Evolutionary conservation across 108 stramenopile genomes (phyloP).

Genomic region (Parietichytrium sp.): DNA sequence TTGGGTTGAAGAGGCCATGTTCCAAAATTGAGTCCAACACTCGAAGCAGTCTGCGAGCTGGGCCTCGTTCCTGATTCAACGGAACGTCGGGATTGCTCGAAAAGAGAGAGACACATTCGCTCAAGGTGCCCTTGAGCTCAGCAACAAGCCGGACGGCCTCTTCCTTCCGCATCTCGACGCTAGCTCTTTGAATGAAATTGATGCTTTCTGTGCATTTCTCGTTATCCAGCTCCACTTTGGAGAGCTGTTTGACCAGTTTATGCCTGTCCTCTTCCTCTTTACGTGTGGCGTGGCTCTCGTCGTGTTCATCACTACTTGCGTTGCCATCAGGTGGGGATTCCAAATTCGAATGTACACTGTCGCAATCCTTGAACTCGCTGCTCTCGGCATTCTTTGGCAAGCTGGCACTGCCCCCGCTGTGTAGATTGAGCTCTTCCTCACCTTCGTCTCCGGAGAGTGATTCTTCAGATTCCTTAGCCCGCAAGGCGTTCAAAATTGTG

Average conservation of each 20-base stretch:
- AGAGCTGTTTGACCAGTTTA: neutral
- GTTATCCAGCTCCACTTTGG: neutral
- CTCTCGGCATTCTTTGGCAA: too few relatives aligned
- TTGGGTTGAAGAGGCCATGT: neutral
- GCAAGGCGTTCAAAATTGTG: neutral
- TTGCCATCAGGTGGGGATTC: too few relatives aligned
- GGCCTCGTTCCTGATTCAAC: neutral
- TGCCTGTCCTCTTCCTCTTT: neutral
- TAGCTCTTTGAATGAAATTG: conserved; percentile 9
- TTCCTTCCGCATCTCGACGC: neutral
- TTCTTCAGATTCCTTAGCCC: neutral
- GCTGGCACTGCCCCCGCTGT: too few relatives aligned
- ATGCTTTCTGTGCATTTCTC: neutral
- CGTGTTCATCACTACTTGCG: neutral
- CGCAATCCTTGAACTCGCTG: too few relatives aligned
- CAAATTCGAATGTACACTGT: too few relatives aligned
- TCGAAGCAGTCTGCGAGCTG: neutral
- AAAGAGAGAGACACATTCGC: conserved; percentile 17
- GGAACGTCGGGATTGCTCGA: neutral
- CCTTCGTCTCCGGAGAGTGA: too few relatives aligned
- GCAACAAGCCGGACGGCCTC: neutral
- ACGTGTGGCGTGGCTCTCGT: neutral
- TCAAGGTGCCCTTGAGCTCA: neutral
- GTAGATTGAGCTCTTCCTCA: too few relatives aligned
- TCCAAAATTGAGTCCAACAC: neutral